Percentiles rank a stretch among this genome's conserved stretches.
Conservation (phyloP, 2,329 filamentous ascomycete genomes). For the Colletotrichum camelliae region DNA sequence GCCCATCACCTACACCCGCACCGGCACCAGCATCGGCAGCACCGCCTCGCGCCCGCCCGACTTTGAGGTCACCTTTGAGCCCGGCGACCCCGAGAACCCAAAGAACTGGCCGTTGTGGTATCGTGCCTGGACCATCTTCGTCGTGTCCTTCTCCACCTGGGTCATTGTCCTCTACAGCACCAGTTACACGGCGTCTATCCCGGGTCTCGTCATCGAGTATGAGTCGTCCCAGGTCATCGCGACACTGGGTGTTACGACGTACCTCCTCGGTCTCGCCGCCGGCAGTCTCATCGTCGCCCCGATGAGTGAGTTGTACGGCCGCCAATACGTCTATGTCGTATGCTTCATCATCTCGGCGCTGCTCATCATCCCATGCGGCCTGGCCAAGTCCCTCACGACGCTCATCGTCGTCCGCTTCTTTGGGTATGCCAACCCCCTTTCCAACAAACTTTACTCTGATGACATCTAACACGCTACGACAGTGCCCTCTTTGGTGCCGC, state of each 20-base stretch:
- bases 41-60: slow-evolving; percentile 54
- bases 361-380: slow-evolving; percentile 73
- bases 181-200: slow-evolving; percentile 75
- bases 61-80: slow-evolving; percentile 77
- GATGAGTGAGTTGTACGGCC: slow-evolving; percentile 73
- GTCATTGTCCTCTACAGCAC: slow-evolving; percentile 76
- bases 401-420: slow-evolving; percentile 79
- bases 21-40: slow-evolving; percentile 43
- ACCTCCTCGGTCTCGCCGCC: slow-evolving; percentile 75
- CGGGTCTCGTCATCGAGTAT: slow-evolving; percentile 73
- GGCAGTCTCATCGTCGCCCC: slow-evolving; percentile 79
- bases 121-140: slow-evolving; percentile 48
- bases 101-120: slow-evolving; percentile 68
- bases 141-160: slow-evolving; percentile 52
- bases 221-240: slow-evolving; percentile 63
- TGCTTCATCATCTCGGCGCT: slow-evolving; percentile 70
- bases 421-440: slow-evolving; percentile 48
- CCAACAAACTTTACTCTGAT: slow-evolving; percentile 7
- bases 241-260: slow-evolving; percentile 79
- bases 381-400: slow-evolving; percentile 70
- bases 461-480: neutral
- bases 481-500: slow-evolving; percentile 71
- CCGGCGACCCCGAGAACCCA: slow-evolving; percentile 68
- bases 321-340: slow-evolving; percentile 71
- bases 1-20: slow-evolving; percentile 42